phyloP scores from a whole-genome alignment of 352 stramenopile species.

The Globisporangium abappressorium region DNA sequence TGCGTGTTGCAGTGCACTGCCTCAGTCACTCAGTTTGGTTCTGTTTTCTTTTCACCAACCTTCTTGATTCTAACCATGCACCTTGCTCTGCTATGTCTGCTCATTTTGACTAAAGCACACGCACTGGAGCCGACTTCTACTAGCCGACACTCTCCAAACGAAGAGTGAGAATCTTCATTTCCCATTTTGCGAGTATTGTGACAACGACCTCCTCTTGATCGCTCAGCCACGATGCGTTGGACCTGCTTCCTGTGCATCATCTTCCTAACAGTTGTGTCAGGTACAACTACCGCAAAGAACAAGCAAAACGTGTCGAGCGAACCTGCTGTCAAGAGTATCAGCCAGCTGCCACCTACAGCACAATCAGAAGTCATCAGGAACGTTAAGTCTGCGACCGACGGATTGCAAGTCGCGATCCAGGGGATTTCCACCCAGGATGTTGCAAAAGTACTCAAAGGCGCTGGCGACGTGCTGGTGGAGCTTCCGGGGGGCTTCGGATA shows the following conservation, averaged over 20 bases:
- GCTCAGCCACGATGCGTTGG: conserved; percentile 9
- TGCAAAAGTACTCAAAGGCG: conserved; percentile 36
- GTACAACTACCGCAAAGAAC: background rate
- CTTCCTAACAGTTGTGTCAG: background rate
- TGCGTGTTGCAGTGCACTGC: background rate
- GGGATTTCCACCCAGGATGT: conserved; percentile 26
- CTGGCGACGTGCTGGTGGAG: conserved; percentile 33
- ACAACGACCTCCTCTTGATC: background rate
- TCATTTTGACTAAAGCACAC: background rate
- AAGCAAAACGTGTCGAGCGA: background rate
- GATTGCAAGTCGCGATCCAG: conserved; percentile 38
- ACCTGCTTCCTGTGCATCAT: background rate
- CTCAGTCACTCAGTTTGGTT: background rate
- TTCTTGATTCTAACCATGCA: background rate
- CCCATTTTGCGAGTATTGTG: background rate
- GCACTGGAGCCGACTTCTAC: background rate
- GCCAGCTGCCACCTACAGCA: conserved; percentile 7
- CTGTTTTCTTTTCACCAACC: background rate
- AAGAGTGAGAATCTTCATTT: background rate
- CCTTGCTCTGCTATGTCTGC: background rate
- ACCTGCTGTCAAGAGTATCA: conserved; percentile 26
- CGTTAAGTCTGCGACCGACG: conserved; percentile 41
- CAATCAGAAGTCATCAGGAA: conserved; percentile 22
- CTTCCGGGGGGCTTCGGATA: conserved; percentile 33
- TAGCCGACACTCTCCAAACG: background rate